Percentiles rank a stretch among this genome's conserved stretches.
Evolutionary conservation across 805 yeast genomes (phyloP).

Genomic region (Wickerhamiella hasegawae): DNA sequence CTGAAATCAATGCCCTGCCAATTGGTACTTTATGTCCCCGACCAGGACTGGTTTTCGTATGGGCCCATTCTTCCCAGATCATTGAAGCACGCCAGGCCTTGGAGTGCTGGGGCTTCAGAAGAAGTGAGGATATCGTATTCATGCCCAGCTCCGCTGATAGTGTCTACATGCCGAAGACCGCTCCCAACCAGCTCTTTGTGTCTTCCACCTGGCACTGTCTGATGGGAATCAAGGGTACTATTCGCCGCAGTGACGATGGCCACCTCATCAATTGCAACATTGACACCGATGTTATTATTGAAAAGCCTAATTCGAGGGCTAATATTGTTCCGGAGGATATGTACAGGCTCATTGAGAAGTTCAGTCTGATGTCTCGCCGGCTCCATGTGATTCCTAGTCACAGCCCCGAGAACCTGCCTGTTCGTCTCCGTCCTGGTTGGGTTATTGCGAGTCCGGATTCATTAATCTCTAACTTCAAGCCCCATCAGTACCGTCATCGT

Average conservation of each 20-base stretch:
- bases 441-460: conserved; percentile 77
- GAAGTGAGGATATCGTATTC: conserved; percentile 80
- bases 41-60: conserved; percentile 74
- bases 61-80: conserved; percentile 74
- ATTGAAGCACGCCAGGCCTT: conserved; percentile 33
- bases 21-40: conserved; percentile 57
- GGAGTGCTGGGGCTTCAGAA: conserved; percentile 48
- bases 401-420: conserved; percentile 38
- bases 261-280: conserved; percentile 84
- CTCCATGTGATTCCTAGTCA: conserved; percentile 70
- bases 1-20: conserved; percentile 49
- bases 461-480: conserved; percentile 50
- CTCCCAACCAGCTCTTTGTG: conserved; percentile 36
- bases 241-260: conserved; percentile 66
- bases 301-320: conserved; percentile 22
- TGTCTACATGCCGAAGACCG: conserved; percentile 39
- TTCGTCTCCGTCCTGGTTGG: conserved; percentile 75
- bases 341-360: conserved; percentile 76
- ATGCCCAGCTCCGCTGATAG: conserved; percentile 54
- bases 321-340: conserved; percentile 54
- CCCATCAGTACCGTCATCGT: conserved; percentile 25
- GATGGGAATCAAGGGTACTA: conserved; percentile 95
- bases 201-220: conserved; percentile 83
- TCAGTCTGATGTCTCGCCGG: conserved; percentile 65
- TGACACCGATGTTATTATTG: conserved; percentile 75